Evolutionary conservation across 139 green algal genomes (phyloP).

Genomic region (Coelastrella sp.): DNA sequence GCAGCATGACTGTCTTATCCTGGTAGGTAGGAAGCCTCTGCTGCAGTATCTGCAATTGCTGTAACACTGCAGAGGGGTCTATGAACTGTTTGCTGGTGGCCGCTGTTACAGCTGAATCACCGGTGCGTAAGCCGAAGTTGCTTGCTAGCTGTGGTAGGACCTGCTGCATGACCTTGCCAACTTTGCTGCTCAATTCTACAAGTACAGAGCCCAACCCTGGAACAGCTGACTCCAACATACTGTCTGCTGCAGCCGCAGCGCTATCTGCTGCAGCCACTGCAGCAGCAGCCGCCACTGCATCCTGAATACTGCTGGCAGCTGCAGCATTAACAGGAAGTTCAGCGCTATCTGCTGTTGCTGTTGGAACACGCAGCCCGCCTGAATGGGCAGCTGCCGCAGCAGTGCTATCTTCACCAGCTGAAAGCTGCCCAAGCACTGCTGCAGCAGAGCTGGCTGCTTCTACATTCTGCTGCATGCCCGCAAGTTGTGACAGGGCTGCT

Average conservation of each 20-base stretch:
- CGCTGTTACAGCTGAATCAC: not conserved
- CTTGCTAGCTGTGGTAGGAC: not conserved
- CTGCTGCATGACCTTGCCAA: slow-evolving; percentile 14
- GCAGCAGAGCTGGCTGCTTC: not conserved
- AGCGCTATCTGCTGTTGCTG: not conserved
- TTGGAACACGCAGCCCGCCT: not conserved
- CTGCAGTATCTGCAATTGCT: slow-evolving; percentile 20
- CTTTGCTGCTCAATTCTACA: not conserved
- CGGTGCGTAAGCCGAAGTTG: not conserved
- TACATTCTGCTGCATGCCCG: slow-evolving; percentile 6
- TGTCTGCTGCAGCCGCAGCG: not conserved
- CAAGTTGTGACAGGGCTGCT: not conserved
- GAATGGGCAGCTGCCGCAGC: not conserved
- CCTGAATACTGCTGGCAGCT: not conserved
- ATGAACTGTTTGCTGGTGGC: not conserved
- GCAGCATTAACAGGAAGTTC: not conserved
- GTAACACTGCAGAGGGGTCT: slow-evolving; percentile 1
- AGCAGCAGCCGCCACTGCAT: not conserved
- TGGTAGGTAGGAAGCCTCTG: slow-evolving; percentile 17
- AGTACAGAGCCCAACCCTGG: slow-evolving; percentile 11
- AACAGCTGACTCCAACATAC: not conserved
- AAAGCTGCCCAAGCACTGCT: not conserved
- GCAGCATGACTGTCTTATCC: slow-evolving; percentile 12
- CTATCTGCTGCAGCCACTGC: not conserved
- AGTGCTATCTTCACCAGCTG: not conserved